Base-by-base conservation (phyloP, 441 rosid genomes). In the Erysimum cheiri region DNA sequence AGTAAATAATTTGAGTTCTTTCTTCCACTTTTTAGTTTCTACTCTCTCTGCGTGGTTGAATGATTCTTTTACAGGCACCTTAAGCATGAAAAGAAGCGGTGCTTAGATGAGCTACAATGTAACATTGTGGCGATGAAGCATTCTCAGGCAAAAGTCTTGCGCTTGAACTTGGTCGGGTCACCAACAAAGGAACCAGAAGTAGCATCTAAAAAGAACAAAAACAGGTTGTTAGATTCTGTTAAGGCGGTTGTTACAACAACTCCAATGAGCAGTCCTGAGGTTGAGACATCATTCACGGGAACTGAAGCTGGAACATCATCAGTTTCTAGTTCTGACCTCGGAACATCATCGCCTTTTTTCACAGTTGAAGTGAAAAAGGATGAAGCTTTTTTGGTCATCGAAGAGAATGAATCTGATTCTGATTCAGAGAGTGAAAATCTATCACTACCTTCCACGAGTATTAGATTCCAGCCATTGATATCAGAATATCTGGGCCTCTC, bases 251-350 rank as follows among this genome's bases (percentile, higher is more conserved):
- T 22, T 58, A 58, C 32, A 58, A 12, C 63, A 46, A 88, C 97
- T 70, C 93, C 99, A 48, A 84, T 87, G 6, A 89, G 96, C 60
- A 93, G 98, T 81, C 99, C 99, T 8, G 98, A 93, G 82, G 83
- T 85, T 4, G 93, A 95, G 81, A 88, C 99, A 44, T 87, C 97
- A 14, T 84, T 87, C 50, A 87, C 98, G 57, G 77, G 84, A 17
- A 95, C 98, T 39, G 99, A 96, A 80, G 88, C 84, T 3, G 96
- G 90, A 53, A 91, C 97, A 54, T 93, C 98, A 33, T 96, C 99
- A 31, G 91, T 91, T 26, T 93, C 99, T 6, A 96, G 99, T 79
- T 88, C 92, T 48, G 99, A 96, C 77, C 88, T 80, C 4, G 97
- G 90, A 69, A 84, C 97, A 62, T 96, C 97, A 36, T 40, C 64